phyloP scores from a whole-genome alignment of 2,329 filamentous ascomycete genomes.

The Lecanicillium sp. region DNA sequence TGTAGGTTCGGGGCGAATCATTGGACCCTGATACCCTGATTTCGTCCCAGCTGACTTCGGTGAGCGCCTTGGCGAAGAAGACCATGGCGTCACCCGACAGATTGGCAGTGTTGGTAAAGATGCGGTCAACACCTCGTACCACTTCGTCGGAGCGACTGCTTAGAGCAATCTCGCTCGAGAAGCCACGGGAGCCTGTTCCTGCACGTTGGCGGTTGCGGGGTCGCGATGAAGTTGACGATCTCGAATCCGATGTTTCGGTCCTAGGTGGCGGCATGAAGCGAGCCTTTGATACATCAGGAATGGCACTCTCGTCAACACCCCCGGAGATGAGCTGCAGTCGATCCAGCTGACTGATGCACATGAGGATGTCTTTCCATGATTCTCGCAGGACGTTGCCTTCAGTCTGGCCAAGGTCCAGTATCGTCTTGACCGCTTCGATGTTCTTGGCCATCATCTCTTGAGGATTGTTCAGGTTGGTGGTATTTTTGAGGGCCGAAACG shows the following conservation, averaged over 20 bases:
- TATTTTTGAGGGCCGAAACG: slow-evolving; percentile 84
- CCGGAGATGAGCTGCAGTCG: slow-evolving; percentile 91
- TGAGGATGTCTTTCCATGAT: slow-evolving; percentile 93
- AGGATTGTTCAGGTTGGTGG: slow-evolving; percentile 92
- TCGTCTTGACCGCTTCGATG: slow-evolving; percentile 83
- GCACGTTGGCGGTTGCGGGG: slow-evolving; percentile 42
- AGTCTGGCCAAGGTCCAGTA: slow-evolving; percentile 86
- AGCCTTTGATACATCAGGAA: slow-evolving; percentile 86
- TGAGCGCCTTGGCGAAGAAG: slow-evolving; percentile 85
- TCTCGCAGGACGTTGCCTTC: slow-evolving; percentile 85
- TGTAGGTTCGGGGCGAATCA: slow-evolving; percentile 93
- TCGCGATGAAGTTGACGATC: slow-evolving; percentile 61
- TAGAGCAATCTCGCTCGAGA: slow-evolving; percentile 74
- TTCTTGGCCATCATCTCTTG: slow-evolving; percentile 96
- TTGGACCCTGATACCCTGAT: slow-evolving; percentile 96
- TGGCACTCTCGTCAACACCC: slow-evolving; percentile 84
- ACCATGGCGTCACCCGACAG: slow-evolving; percentile 92
- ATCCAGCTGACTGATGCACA: slow-evolving; percentile 93
- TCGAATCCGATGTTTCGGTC: slow-evolving; percentile 48
- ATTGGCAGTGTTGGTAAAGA: slow-evolving; percentile 94
- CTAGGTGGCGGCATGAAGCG: slow-evolving; percentile 60
- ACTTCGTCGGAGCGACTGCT: slow-evolving; percentile 92
- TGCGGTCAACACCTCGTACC: slow-evolving; percentile 85
- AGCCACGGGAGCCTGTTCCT: slow-evolving; percentile 56
- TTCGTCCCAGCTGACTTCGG: slow-evolving; percentile 97